Base-by-base conservation (phyloP, 345 rosid species). In the Pugionium cornutum region DNA sequence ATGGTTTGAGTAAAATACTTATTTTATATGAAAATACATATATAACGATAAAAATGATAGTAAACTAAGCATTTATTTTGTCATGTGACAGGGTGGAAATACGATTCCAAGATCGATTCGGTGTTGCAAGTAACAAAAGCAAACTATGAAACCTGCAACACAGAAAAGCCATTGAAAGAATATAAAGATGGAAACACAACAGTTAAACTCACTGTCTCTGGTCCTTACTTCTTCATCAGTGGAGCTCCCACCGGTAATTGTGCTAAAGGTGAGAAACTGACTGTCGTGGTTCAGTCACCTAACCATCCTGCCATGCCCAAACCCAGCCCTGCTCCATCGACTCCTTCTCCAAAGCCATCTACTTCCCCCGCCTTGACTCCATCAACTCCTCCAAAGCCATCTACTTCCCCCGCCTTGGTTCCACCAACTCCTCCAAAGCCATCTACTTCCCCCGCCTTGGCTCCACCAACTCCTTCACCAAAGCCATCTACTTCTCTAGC, bases 171-270 rank as follows among this genome's bases (percentile, higher is more conserved):
- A 3, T 42, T 79, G 2, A 67, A 75, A 9, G 67, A 70, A 11
- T 44, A 76, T 78, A 76, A 66, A 28, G 80, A 76, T 0, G 78
- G 77, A 4, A 10, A 63, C 53, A 76, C 76, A 31, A 74, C 34
- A 58, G 68, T 82, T 25, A 66, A 56, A 42, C 51, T 87, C 45
- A 66, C 64, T 5, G 45, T 26, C 9, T 63, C 81, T 0, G 90
- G 90, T n/a, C 68, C 81, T 2, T 54, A 69, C 55, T 85, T 31
- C 74, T 87, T 83, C 81, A 83, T 87, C 18, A 87, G 87, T 43
- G 95, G 95, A 60, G 74, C 77, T 6, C 9, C 18, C 18, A 18
- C n/a, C 0, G 74, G 73, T 3, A 71, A 73, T 25, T 83, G 90
- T 40, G 46, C 28, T 50, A 82, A 77, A 2, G 88, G 88, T 30